Evolutionary conservation across 352 stramenopile genomes (phyloP), one percentile per base, ranked within the genome.

Genomic region (Globisporangium acanthophoron): DNA sequence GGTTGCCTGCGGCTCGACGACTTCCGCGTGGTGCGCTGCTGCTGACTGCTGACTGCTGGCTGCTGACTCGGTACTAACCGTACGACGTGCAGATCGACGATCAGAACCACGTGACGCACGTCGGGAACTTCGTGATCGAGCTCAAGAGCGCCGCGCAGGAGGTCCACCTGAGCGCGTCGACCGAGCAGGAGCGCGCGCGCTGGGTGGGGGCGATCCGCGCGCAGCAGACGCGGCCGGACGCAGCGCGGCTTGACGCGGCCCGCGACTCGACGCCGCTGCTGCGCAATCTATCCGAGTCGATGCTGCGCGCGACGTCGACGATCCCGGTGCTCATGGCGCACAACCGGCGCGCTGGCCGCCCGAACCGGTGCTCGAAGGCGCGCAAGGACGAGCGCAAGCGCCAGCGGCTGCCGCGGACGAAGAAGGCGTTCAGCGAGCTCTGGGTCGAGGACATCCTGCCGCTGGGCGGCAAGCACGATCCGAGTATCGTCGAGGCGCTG

Each of bases 61-160:
- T 3, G 24, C 24, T 27, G 24, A 27, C 11, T 11, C 18, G 15
- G 46, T 0, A 21, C 21, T 37, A n/a, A 7, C 8, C 18, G 12
- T 40, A 9, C 21, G 1, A 29, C 31, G 29, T 24, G n/a, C 51
- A 94, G 85, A 79, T 91, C 39, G 77, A 87, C 29, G 85, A 92
- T 65, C 85, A 94, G 53, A 94, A 94, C 52, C 69, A 70, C 7
- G 80, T 92, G n/a, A 59, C 69, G 20, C 85, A 94, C 47, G 50
- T 66, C 1, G 74, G 81, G 40, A 94, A 94, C 64, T 87, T 78
- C 52, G 85, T 93, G 20, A 75, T 94, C n/a, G 79, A 89, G 49
- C 64, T 94, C 39, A 76, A 76, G 39, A 80, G 70, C 6, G 61
- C 70, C 13, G 66, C 70, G 5, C 71, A 70, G 3, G 76, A 70